Evolutionary conservation across 805 yeast species (phyloP), one percentile per base, ranked within the genome.

Genomic region (Pichia phayaonensis): DNA sequence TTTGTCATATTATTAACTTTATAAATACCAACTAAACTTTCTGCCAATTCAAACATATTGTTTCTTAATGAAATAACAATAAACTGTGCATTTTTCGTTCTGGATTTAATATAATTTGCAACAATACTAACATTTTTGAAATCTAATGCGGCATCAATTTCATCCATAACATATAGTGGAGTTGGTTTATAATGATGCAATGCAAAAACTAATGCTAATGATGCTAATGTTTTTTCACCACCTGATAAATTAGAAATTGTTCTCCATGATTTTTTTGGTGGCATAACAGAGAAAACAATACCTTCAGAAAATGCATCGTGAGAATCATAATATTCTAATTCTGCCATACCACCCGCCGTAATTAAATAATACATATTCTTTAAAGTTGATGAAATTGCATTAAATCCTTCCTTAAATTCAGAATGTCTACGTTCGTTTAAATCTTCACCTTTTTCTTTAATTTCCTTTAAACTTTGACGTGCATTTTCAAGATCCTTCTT

Each of bases 271-370:
- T 94, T 94, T 70, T 90, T 92, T 0, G 99, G 99, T 2, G 99
- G 99, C 99, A 94, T 94, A 7, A 94, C 99, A 66, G 96, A 86
- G 67, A 94, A 94, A 41, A 90, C 71, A 39, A 94, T 90, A 31
- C 99, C 99, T 69, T 94, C 99, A 1, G 96, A 82, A 61, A 94
- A 94, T n/a, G 99, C 99, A 68, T 94, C 98, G 63, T 92, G 76
- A 54, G 95, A 85, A 63, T 94, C 99, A 20, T 90, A 97, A 43
- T 92, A 75, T 65, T 94, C 99, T 36, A 94, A 74, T 65, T 94
- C 99, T 0, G 99, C 99, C 71, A 92, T 94, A 34, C 99, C 99
- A 26, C 99, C 99, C 95, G 92, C 90, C 1, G 99, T 94, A 54
- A 94, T 94, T 95, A 94, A 87, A 62, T 90, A 95, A 61, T 94